Percentiles rank a stretch among this genome's conserved stretches.
Conservation (phyloP, 148 eudicot species). For the Rheum nobile region DNA sequence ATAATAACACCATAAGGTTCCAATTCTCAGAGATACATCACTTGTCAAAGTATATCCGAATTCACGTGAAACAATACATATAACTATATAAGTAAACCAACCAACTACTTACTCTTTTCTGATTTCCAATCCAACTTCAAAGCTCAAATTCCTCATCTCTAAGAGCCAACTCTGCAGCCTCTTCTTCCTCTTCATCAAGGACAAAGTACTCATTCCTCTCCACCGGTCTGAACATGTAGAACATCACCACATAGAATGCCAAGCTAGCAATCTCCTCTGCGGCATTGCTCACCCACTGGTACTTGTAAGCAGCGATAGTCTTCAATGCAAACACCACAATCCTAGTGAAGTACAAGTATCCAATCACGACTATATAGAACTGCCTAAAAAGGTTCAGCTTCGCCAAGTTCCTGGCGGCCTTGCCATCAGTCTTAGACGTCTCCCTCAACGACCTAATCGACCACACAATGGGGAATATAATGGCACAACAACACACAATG, state of each 20-base stretch:
- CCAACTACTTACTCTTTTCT: neutral
- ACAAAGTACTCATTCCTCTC: slow-evolving; percentile 32
- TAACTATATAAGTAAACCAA: neutral
- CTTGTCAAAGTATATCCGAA: neutral
- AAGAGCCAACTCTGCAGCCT: slow-evolving; percentile 27
- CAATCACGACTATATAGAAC: slow-evolving; percentile 27
- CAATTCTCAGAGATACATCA: neutral
- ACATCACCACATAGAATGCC: slow-evolving; percentile 28
- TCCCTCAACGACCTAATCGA: slow-evolving; percentile 31
- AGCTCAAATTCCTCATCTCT: slow-evolving; percentile 33
- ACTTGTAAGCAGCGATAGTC: slow-evolving; percentile 26
- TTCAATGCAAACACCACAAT: slow-evolving; percentile 23
- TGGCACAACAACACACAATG: slow-evolving; percentile 35
- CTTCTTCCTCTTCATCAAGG: slow-evolving; percentile 39
- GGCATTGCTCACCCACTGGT: slow-evolving; percentile 33
- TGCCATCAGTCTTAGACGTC: slow-evolving; percentile 33
- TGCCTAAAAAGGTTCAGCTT: slow-evolving; percentile 35
- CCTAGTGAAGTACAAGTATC: slow-evolving; percentile 28
- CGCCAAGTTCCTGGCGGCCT: slow-evolving; percentile 34
- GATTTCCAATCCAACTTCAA: slow-evolving; percentile 7
- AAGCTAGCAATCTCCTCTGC: slow-evolving; percentile 29
- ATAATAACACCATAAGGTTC: slow-evolving; percentile 1
- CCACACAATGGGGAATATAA: slow-evolving; percentile 37
- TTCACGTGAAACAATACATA: neutral
- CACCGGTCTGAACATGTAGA: slow-evolving; percentile 30